Evolutionary conservation across 176 grass and related monocot species (phyloP).

Genomic region (Hsuehochloa calcarea): DNA sequence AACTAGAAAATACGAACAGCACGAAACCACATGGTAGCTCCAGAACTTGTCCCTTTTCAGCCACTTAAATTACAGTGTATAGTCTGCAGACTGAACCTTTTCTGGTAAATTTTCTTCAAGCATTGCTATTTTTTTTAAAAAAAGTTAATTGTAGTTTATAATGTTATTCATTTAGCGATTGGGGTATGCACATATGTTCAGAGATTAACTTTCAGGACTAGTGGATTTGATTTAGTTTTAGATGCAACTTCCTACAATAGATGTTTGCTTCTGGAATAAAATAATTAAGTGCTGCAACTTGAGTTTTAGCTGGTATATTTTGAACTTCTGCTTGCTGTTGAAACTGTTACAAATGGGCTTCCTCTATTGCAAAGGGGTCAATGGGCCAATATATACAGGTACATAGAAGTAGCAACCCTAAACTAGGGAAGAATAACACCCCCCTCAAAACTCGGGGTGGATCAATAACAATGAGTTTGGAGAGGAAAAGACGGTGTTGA

Average conservation of each 20-base stretch:
- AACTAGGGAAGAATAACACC: too few relatives aligned
- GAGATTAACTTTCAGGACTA: background rate
- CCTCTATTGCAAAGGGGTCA: too few relatives aligned
- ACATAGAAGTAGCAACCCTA: too few relatives aligned
- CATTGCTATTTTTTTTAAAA: constrained; percentile 8
- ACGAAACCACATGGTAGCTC: background rate
- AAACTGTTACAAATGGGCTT: background rate
- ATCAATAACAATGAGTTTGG: too few relatives aligned
- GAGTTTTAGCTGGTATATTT: constrained; percentile 1
- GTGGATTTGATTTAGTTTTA: constrained; percentile 7
- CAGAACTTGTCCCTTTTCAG: background rate
- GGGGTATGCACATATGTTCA: background rate
- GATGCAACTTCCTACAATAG: constrained; percentile 6
- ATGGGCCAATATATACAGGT: too few relatives aligned
- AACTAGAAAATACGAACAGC: background rate
- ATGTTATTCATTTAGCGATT: background rate
- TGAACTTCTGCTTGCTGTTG: background rate
- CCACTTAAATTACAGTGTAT: background rate
- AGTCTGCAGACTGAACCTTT: background rate
- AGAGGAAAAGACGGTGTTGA: too few relatives aligned
- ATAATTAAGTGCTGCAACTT: background rate
- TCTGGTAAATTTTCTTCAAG: constrained; percentile 21
- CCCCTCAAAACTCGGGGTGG: too few relatives aligned
- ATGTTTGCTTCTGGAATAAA: background rate
- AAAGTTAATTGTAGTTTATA: background rate